Evolutionary conservation across 2,329 filamentous ascomycete species (phyloP).

Genomic region (Fusarium equiseti): DNA sequence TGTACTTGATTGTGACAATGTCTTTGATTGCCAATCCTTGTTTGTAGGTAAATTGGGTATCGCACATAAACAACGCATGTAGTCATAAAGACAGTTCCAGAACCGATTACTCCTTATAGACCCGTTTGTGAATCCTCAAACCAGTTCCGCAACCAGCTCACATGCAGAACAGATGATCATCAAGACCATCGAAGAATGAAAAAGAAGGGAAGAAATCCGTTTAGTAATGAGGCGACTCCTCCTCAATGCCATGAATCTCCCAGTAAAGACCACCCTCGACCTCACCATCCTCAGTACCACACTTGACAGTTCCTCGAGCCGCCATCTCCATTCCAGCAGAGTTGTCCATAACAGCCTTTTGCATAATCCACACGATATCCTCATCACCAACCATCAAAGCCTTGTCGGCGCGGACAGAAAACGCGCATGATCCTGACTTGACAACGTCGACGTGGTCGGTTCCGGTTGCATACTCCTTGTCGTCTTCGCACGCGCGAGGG

Average conservation of each 20-base stretch:
- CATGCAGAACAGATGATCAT: conserved; percentile 3
- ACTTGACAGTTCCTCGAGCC: conserved; percentile 33
- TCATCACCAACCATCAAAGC: conserved; percentile 31
- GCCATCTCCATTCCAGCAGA: conserved; percentile 32
- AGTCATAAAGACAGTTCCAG: conserved; percentile 28
- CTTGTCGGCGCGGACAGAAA: conserved; percentile 44
- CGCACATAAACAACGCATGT: conserved; percentile 30
- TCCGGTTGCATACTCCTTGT: conserved; percentile 19
- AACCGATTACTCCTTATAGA: conserved; percentile 5
- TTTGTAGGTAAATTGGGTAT: conserved; percentile 30
- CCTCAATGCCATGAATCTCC: conserved; percentile 31
- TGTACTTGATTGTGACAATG: conserved; percentile 14
- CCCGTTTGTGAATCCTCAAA: conserved; percentile 5
- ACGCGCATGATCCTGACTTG: conserved; percentile 44
- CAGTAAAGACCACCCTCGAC: conserved; percentile 33
- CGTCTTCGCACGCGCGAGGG: conserved; percentile 22
- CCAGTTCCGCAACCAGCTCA: not conserved
- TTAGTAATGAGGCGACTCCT: conserved; percentile 9
- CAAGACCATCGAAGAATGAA: conserved; percentile 14
- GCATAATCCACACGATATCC: conserved; percentile 33
- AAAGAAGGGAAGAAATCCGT: not conserved
- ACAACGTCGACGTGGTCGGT: conserved; percentile 43
- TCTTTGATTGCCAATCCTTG: conserved; percentile 15
- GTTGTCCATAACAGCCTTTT: conserved; percentile 32
- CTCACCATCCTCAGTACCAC: conserved; percentile 11